Base-by-base conservation (phyloP, 768 basidiomycete genomes). In the Psilocybe cubensis region DNA sequence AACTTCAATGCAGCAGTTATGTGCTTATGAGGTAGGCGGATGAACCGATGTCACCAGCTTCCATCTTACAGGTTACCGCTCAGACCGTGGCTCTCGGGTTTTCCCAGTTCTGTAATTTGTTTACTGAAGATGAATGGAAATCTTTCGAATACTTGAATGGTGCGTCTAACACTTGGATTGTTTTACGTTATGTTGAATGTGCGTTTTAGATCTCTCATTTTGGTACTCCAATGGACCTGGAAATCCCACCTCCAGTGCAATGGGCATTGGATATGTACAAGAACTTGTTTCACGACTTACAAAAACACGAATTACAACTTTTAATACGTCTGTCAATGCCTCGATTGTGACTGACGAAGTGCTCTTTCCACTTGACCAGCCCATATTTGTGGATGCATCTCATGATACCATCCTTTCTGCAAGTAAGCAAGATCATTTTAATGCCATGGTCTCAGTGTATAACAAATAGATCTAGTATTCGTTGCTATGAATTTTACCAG, bases 81-180 rank as follows among this genome's bases (percentile, higher is more conserved):
- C 49, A 91, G 86, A 90, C 91, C 25, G 91, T 92, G 43, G 82
- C 89, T 0, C 83, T 92, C 4, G 90, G 89, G 0, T 91, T 85
- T 65, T 91, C 90, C 9, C 75, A 79, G 38, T 94, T 92, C 69
- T 94, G 91, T 59, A 82, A 80, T 41, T 70, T 93, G 12, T 94
- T 94, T 70, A 90, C 89, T 0, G 80, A 89, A 64, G 84, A 87
- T 28, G 92, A 93, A 67, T 94, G 91, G 91, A 80, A 86, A 63
- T 86, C 86, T 0, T 92, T 84, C 66, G 84, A 88, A 62, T 92
- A 94, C 56, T 76, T 82, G 14, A 65, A 65, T 52, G 74, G 75
- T 75, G 52, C 12, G 23, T 49, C 29, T 28, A 14, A 38, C 43
- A 33, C 3, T 17, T 31, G 2, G 14, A 33, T 31, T 20, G 25